Evolutionary conservation across 768 basidiomycete species (phyloP).

Genomic region (Trametopsis cervina): DNA sequence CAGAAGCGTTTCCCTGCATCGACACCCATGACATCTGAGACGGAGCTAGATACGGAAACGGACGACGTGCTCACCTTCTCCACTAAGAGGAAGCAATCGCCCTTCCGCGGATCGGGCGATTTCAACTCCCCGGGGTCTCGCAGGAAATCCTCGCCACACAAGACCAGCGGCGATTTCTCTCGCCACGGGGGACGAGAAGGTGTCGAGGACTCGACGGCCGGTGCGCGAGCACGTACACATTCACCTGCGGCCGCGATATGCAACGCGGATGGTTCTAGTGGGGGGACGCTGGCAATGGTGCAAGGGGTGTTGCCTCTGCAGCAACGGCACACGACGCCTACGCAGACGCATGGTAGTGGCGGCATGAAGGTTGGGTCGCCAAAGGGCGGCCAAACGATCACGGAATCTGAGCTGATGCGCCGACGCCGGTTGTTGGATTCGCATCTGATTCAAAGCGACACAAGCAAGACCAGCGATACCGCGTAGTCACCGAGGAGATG

Average conservation of each 20-base stretch:
- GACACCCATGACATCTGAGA: conserved; percentile 36
- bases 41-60: conserved; percentile 46
- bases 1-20: conserved; percentile 6
- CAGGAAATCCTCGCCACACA: neutral
- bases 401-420: conserved; percentile 73
- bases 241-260: neutral
- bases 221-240: neutral
- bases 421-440: conserved; percentile 72
- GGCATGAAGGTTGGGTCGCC: conserved; percentile 12
- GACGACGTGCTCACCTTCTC: conserved; percentile 72
- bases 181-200: conserved; percentile 3
- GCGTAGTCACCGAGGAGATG: neutral
- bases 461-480: neutral
- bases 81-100: conserved; percentile 39
- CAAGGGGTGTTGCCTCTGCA: neutral
- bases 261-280: neutral
- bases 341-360: neutral
- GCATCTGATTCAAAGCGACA: conserved; percentile 30
- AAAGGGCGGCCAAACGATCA: conserved; percentile 59
- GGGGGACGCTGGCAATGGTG: neutral
- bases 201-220: neutral
- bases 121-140: too few relatives aligned
- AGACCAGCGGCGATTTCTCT: conserved; percentile 3
- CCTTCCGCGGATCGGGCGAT: conserved; percentile 8
- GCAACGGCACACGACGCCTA: neutral